Evolutionary conservation across 495 filamentous ascomycete genomes (phyloP).

Genomic region (Saxophila tyrrhenica): DNA sequence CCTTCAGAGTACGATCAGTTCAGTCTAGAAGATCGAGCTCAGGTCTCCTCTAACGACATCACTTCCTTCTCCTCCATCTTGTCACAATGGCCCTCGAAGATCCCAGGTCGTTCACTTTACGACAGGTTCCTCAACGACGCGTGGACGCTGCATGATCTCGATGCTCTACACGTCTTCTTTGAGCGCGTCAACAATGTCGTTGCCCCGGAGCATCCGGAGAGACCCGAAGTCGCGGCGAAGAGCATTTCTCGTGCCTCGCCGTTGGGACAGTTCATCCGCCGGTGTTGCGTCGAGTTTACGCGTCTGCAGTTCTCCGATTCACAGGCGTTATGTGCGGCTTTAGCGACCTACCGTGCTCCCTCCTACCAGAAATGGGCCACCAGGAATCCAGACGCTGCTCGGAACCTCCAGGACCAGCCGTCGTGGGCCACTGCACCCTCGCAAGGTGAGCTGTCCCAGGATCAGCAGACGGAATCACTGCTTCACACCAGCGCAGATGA

Average conservation of each 20-base stretch:
- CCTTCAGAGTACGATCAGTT: background rate
- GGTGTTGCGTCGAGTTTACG: constrained; percentile 66
- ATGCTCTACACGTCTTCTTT: constrained; percentile 46
- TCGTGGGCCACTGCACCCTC: background rate
- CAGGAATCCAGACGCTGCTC: constrained; percentile 22
- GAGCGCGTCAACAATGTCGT: constrained; percentile 19
- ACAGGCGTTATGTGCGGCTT: constrained; percentile 63
- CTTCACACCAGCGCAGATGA: constrained; percentile 4
- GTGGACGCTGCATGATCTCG: constrained; percentile 71
- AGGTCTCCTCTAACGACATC: constrained; percentile 28
- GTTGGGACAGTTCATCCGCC: constrained; percentile 72
- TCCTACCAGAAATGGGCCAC: constrained; percentile 58
- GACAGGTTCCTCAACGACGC: constrained; percentile 71
- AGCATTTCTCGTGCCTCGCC: constrained; percentile 54
- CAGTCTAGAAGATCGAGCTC: background rate
- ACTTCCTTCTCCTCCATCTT: constrained; percentile 50
- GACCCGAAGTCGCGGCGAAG: background rate
- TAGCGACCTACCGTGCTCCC: constrained; percentile 66
- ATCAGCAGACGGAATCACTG: background rate
- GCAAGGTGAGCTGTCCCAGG: too few relatives aligned
- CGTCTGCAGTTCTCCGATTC: constrained; percentile 67
- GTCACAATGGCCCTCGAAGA: constrained; percentile 53
- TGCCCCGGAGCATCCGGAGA: constrained; percentile 4
- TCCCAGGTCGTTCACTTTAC: constrained; percentile 72
- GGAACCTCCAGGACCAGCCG: background rate